Conservation (phyloP, 257 asterid genomes). For the Handroanthus guayacan region DNA sequence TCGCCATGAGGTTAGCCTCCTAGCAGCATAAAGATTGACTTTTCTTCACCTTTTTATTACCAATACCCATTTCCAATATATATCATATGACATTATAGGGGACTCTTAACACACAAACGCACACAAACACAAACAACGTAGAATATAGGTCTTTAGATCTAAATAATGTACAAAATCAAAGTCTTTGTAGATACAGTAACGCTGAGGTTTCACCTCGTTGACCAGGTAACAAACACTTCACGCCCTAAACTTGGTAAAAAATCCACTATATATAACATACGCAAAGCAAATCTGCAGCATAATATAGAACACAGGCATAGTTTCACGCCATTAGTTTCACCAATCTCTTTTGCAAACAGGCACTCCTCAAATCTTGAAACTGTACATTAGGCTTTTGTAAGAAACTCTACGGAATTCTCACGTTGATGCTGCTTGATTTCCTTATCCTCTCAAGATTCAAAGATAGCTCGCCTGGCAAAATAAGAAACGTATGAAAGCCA, state of each 20-base stretch:
- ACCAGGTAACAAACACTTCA: slow-evolving; percentile 14
- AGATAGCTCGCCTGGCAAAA: slow-evolving; percentile 45
- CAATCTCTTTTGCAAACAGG: slow-evolving; percentile 33
- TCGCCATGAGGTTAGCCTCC: too few relatives aligned
- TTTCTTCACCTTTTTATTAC: too few relatives aligned
- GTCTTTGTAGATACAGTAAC: background rate
- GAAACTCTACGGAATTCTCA: slow-evolving; percentile 14
- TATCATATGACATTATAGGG: too few relatives aligned
- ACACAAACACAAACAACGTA: background rate
- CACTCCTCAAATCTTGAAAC: slow-evolving; percentile 21
- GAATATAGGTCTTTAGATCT: slow-evolving; percentile 9
- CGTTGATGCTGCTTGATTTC: slow-evolving; percentile 28
- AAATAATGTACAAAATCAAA: slow-evolving; percentile 28
- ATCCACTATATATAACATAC: slow-evolving; percentile 30
- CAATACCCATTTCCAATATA: too few relatives aligned
- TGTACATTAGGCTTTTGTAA: slow-evolving; percentile 27
- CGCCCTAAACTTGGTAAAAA: slow-evolving; percentile 6
- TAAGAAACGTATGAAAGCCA: slow-evolving; percentile 56
- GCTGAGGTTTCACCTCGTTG: too few relatives aligned
- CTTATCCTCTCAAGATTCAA: slow-evolving; percentile 29
- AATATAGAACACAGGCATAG: slow-evolving; percentile 6
- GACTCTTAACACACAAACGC: background rate
- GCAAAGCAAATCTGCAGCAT: slow-evolving; percentile 20
- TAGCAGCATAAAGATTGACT: too few relatives aligned
- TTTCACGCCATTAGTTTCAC: slow-evolving; percentile 17